phyloP scores from a whole-genome alignment of 176 grass and related monocot species.

The Oryza officinalis region DNA sequence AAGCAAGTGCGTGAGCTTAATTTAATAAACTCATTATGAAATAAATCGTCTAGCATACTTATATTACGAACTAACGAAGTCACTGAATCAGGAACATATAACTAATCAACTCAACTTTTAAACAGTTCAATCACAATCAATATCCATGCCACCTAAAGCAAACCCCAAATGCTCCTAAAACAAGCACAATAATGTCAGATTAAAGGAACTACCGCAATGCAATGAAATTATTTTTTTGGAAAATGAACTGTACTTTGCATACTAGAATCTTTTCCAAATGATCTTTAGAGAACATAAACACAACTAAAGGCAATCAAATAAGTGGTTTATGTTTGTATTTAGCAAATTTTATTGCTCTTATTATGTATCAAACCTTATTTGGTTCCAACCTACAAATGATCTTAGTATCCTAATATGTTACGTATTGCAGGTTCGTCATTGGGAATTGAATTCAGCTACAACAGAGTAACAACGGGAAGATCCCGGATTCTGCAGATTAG shows the following conservation, averaged over 20 bases:
- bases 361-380: background rate
- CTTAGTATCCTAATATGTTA: slow-evolving; percentile 22
- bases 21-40: background rate
- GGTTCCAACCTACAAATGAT: background rate
- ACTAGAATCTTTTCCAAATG: background rate
- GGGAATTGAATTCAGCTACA: slow-evolving; percentile 61
- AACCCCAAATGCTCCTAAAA: background rate
- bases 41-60: slow-evolving; percentile 9
- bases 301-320: background rate
- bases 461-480: slow-evolving; percentile 53
- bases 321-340: background rate
- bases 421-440: slow-evolving; percentile 61
- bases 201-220: slow-evolving; percentile 16
- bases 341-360: background rate
- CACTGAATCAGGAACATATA: background rate
- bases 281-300: slow-evolving; percentile 8
- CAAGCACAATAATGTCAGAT: background rate
- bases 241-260: background rate
- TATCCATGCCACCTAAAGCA: background rate
- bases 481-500: slow-evolving; percentile 70
- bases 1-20: background rate
- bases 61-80: background rate
- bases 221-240: background rate
- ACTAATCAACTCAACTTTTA: background rate
- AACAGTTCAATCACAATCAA: background rate